Percentiles rank a stretch among this genome's conserved stretches.
phyloP scores from a whole-genome alignment of 129 eudicot genomes.

The Chrysanthemum seticuspe region DNA sequence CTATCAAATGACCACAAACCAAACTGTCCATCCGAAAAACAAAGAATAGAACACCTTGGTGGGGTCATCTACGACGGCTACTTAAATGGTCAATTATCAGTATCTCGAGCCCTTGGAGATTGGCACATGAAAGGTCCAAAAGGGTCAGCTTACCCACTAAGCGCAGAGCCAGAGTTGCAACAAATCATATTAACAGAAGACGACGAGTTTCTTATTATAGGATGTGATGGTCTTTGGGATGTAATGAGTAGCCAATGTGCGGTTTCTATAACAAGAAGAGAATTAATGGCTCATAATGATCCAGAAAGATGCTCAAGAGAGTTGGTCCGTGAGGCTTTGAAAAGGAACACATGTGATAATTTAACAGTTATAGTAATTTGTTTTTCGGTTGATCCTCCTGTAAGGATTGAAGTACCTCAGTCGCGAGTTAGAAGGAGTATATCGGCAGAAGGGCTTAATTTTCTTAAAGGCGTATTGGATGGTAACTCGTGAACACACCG shows the following conservation, averaged over 20 bases:
- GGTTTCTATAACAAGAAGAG: constrained; percentile 62
- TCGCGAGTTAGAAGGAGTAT: constrained; percentile 63
- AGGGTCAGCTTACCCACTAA: constrained; percentile 70
- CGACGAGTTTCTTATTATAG: constrained; percentile 83
- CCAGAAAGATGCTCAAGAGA: constrained; percentile 83
- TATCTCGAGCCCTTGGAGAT: constrained; percentile 90
- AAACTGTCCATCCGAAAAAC: constrained; percentile 53
- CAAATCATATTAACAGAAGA: constrained; percentile 53
- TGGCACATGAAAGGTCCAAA: constrained; percentile 97
- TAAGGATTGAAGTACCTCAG: constrained; percentile 56
- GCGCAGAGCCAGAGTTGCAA: constrained; percentile 79
- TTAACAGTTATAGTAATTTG: constrained; percentile 72
- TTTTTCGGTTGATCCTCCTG: constrained; percentile 78
- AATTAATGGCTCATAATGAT: constrained; percentile 77
- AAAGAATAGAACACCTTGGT: constrained; percentile 72
- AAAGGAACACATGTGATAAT: constrained; percentile 71
- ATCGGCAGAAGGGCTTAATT: constrained; percentile 78
- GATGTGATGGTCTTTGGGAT: constrained; percentile 93
- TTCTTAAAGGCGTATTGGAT: constrained; percentile 69
- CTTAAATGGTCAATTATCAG: constrained; percentile 82
- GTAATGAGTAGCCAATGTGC: constrained; percentile 95
- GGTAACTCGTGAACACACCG: constrained; percentile 31
- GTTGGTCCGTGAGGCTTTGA: constrained; percentile 75
- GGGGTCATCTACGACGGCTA: constrained; percentile 88
- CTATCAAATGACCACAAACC: constrained; percentile 90